Base-by-base conservation (phyloP, 495 filamentous ascomycete genomes). In the Acidomyces sp. region DNA sequence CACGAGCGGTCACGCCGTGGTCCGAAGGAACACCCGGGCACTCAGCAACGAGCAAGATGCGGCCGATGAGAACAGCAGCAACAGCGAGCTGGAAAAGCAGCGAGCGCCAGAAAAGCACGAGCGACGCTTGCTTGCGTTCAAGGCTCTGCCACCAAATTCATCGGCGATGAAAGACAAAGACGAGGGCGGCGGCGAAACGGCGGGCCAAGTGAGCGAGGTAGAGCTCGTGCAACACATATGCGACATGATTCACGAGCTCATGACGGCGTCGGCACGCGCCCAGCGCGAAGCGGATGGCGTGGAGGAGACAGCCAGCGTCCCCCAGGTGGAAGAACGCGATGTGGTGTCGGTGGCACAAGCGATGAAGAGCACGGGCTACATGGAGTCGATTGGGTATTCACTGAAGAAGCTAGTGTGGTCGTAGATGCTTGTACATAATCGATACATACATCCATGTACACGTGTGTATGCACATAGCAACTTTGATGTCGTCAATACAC, bases 401-500 rank as follows among this genome's bases (percentile, higher is more conserved):
- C 64, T 95, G 36, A 93, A 88, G 71, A 87, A 82, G 68, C 59
- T 94, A 58, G 82, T 95, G 18, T 95, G 87, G 87, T 82, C 81
- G 41, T 90, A 37, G 45, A 24, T 6, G 18, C 7, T 7, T 7
- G 7, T 9, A 16, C 32, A 7, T 6, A 46, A 23, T 19, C n/a
- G n/a, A n/a, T n/a, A n/a, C n/a, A n/a, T n/a, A n/a, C n/a, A n/a
- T n/a, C n/a, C n/a, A n/a, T n/a, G n/a, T n/a, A n/a, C n/a, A n/a
- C n/a, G n/a, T n/a, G n/a, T n/a, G n/a, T n/a, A n/a, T n/a, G n/a
- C n/a, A n/a, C n/a, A n/a, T n/a, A n/a, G n/a, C n/a, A n/a, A n/a
- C n/a, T n/a, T n/a, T n/a, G n/a, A n/a, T n/a, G n/a, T n/a, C n/a
- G n/a, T n/a, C n/a, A n/a, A n/a, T n/a, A n/a, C n/a, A n/a, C n/a